Conservation (phyloP, 495 filamentous ascomycete genomes). For the Trichoderma asperelloides region DNA sequence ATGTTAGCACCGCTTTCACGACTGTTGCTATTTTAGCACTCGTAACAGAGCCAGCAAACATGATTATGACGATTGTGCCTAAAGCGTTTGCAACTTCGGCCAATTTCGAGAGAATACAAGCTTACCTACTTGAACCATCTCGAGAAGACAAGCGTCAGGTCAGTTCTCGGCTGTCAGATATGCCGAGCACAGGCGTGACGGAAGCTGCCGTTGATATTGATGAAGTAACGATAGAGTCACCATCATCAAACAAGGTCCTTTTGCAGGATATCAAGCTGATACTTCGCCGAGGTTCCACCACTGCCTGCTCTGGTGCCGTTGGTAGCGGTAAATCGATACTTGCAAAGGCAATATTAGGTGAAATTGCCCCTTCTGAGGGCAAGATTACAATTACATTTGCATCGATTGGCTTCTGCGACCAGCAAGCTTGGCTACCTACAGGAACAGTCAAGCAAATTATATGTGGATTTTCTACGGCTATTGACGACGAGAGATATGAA, state of each 20-base stretch:
- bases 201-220: background rate
- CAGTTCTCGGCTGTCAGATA: background rate
- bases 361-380: slow-evolving; percentile 37
- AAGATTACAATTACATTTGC: slow-evolving; percentile 22
- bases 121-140: slow-evolving; percentile 17
- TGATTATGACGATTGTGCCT: slow-evolving; percentile 33
- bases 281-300: slow-evolving; percentile 11
- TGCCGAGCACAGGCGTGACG: background rate
- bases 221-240: background rate
- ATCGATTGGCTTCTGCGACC: slow-evolving; percentile 30
- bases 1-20: slow-evolving; percentile 30
- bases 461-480: slow-evolving; percentile 25
- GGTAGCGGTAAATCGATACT: slow-evolving; percentile 50
- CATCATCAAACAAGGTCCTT: background rate
- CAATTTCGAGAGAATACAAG: slow-evolving; percentile 29
- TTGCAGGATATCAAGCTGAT: background rate
- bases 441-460: slow-evolving; percentile 46
- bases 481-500: slow-evolving; percentile 41
- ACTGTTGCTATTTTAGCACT: slow-evolving; percentile 27
- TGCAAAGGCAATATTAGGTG: slow-evolving; percentile 45
- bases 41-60: slow-evolving; percentile 33
- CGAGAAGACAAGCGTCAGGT: background rate
- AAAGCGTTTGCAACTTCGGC: slow-evolving; percentile 22
- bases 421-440: slow-evolving; percentile 47
- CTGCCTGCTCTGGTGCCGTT: slow-evolving; percentile 30